Base-by-base conservation (phyloP, 108 stramenopile genomes). In the Mayamaea pseudoterrestris region DNA sequence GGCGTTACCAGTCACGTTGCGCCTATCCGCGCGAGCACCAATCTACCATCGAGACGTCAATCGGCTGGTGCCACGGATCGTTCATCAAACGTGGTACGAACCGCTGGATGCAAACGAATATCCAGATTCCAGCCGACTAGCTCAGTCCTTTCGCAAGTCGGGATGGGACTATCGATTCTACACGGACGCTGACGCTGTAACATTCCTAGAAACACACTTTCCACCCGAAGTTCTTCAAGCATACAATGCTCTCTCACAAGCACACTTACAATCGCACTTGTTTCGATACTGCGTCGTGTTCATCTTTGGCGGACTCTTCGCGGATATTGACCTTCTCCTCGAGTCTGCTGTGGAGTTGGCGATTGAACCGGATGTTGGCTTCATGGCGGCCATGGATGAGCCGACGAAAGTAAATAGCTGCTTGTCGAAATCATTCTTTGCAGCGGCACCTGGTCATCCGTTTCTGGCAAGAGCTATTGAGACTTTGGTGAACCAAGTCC, bases 361-460 rank as follows among this genome's bases (percentile, higher is more conserved):
- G 5, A 53, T 90, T 36, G 67, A 58, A 14, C 63, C 57, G 34
- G 78, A 90, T 55, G 50, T 82, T 47, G 80, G 83, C 3, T 90
- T 90, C 32, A 78, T 90, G 75, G 78, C 76, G 21, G 78, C 83
- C 5, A 48, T 71, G 25, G 87, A 90, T 53, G 66, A 76, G 27
- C 73, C 73, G 1, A 59, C 61, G 16, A 58, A 69, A 22, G 66
- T 63, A 27, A 61, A 70, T 28, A 83, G 80, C 65, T 88, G 86
- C 54, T 41, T 90, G 24, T 90, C 83, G 87, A 90, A 90, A 46
- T 82, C 83, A 17, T 63, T 90, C 42, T 80, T 90, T 27, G 87
- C 80, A 21, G 63, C 80, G 12, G 78, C 83, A 47, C 83, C 87
- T 25, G 87, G 69, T 7, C 83, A 86, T 58, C 87, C 87, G 12